Percentiles rank a stretch among this genome's conserved stretches.
Evolutionary conservation across 2,329 filamentous ascomycete species (phyloP).

Genomic region (Aspergillus sp.): DNA sequence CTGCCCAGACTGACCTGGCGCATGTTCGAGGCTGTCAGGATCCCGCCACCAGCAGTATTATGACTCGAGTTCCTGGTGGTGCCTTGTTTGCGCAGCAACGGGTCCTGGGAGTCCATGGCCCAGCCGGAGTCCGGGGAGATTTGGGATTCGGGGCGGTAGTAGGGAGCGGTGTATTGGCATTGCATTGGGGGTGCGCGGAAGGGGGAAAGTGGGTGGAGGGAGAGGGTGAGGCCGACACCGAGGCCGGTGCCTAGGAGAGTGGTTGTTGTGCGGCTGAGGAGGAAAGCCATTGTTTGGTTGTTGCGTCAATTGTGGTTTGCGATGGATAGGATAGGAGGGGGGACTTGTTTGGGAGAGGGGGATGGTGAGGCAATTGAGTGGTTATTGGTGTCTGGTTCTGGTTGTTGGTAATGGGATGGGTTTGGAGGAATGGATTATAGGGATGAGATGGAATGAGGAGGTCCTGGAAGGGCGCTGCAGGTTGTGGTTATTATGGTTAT

Average conservation of each 20-base stretch:
- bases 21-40: constrained; percentile 40
- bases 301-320: not conserved
- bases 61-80: constrained; percentile 11
- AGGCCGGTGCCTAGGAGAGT: constrained; percentile 38
- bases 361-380: not conserved
- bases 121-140: constrained; percentile 27
- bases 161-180: constrained; percentile 39
- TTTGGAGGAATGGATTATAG: not conserved
- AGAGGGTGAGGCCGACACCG: constrained; percentile 37
- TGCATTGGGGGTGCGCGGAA: constrained; percentile 38
- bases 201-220: constrained; percentile 37
- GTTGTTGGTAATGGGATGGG: not conserved
- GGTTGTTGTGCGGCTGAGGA: constrained; percentile 27
- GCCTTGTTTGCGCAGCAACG: constrained; percentile 29
- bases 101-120: constrained; percentile 28
- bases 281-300: constrained; percentile 28
- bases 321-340: not conserved
- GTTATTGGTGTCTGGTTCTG: not conserved
- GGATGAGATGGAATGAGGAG: constrained; percentile 8
- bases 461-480: constrained; percentile 12
- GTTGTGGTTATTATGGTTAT: not conserved
- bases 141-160: constrained; percentile 22
- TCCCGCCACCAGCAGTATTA: constrained; percentile 10
- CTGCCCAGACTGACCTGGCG: constrained; percentile 50
- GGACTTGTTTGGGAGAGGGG: not conserved